Conservation (phyloP, 306 rosid genomes). For the Nissolia schottii region DNA sequence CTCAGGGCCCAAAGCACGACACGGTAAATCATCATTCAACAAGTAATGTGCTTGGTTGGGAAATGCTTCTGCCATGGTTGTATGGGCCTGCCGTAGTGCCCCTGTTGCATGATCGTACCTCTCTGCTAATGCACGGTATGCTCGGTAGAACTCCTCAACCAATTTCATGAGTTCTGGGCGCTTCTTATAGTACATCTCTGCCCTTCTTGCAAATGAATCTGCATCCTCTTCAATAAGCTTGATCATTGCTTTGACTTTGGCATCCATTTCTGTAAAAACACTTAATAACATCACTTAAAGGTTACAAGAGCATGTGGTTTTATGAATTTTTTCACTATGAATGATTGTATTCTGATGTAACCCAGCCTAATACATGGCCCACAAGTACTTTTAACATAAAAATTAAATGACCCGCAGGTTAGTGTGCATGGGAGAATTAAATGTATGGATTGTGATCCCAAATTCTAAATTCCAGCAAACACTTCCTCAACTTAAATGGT, state of each 20-base stretch:
- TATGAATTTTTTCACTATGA: not conserved
- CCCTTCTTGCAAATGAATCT: conserved; percentile 98
- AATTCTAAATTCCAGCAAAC: not conserved
- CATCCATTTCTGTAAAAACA: conserved; percentile 77
- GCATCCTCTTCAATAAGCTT: conserved; percentile 99
- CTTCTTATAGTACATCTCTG: conserved; percentile 99
- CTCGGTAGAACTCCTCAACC: conserved; percentile 98
- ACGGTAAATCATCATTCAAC: conserved; percentile 58
- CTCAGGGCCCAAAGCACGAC: conserved; percentile 54
- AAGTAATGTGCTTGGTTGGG: conserved; percentile 69
- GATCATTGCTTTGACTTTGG: conserved; percentile 96
- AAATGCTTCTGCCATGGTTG: conserved; percentile 89
- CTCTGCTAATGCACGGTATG: conserved; percentile 98
- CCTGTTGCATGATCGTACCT: conserved; percentile 96
- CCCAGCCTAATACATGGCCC: not conserved
- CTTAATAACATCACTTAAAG: conserved; percentile 15
- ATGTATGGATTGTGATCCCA: conserved; percentile 2
- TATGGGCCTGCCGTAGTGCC: conserved; percentile 93
- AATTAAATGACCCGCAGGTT: not conserved
- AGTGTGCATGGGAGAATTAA: not conserved
- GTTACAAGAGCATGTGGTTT: not conserved
- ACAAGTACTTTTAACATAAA: too few species aligned
- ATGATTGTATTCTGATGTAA: not conserved
- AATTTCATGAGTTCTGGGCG: conserved; percentile 96
- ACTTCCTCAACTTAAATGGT: not conserved